Evolutionary conservation across 768 basidiomycete species (phyloP), one percentile per base, ranked within the genome.

Genomic region (Tricholoma sp.): DNA sequence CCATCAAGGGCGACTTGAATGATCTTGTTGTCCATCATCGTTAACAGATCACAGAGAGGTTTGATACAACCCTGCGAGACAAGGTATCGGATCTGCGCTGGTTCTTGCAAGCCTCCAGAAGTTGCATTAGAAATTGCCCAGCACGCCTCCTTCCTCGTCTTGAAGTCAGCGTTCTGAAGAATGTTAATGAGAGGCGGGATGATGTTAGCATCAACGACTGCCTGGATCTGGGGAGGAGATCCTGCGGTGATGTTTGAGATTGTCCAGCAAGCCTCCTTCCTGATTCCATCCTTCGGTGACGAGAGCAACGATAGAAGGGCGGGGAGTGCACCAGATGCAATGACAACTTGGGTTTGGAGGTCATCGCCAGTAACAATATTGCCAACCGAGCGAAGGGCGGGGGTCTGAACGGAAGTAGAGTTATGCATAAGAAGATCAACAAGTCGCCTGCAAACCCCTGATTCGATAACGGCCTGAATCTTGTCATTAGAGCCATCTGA

Each of bases 41-140:
- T 88, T 57, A 99, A 81, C 52, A 99, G 78, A 67, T 99, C 97
- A 70, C 97, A 99, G 27, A 99, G 80, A 14, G 97, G 97, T 74
- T 98, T 98, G 77, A 99, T 98, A 77, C 94, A 97, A 31, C 97
- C 97, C 72, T 98, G 97, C 21, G 86, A 81, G 55, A 99, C 97
- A 57, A 99, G 90, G 76, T 98, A 99, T 54, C 97, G 89, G 66
- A 99, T 99, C 71, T 98, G 96, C 27, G 88, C 77, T 29, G 97
- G 97, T 69, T 99, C 95, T 67, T 95, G 94, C 22, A 98, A 82
- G 58, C 94, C 97, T 61, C 97, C 97, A 37, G 95, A 97, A 21
- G 97, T 99, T 5, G 97, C 97, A 72, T 99, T 99, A 41, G 94
- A 97, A 65, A 99, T 93, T 9, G 97, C 97, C 97, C 97, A 99